Evolutionary conservation across 306 rosid genomes (phyloP), one percentile per base, ranked within the genome.

Genomic region (Cucurbita pepo): DNA sequence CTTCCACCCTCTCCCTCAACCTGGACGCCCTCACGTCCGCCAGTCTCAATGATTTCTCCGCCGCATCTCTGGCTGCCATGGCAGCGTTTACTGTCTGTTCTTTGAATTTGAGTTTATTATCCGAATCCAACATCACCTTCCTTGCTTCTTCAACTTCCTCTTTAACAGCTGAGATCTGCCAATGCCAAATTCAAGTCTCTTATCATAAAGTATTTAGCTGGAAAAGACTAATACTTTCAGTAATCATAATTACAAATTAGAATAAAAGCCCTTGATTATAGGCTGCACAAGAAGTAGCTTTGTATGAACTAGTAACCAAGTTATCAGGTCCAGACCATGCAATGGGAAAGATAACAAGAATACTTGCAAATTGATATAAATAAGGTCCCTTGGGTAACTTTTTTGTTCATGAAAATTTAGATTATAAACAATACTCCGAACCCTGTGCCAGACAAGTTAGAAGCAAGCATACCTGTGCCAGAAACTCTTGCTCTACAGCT

Each of bases 21-120:
- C 97, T 88, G 5, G 99, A 81, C 12, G 96, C 95, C 83, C 99
- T 89, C 56, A 75, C 48, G 80, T 95, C 97, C 8, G 97, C 99
- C 80, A 95, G 74, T 83, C 45, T 89, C 59, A 95, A 82, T 59
- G 97, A 95, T 74, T 95, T 91, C 85, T 95, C 97, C 14, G 99
- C 97, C 66, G 99, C 99, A 84, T 95, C 96, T 89, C 97, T 91
- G 55, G 99, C 99, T 52, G 96, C 96, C 95, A 95, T 95, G 72
- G 99, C 99, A 77, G 99, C 99, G 66, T 84, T 77, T 61, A 97
- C 90, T 5, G 96, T 91, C 83, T 95, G 97, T 88, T 91, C 99
- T 82, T 95, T 95, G 85, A 95, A 91, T 81, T 83, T 91, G 76
- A 91, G 95, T 78, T 91, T 95, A 77, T 91, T 91, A 78, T 88